Percentiles rank a stretch among this genome's conserved stretches.
Evolutionary conservation across 1,284 basidiomycete genomes (phyloP).

Genomic region (Entoloma clypeatum): DNA sequence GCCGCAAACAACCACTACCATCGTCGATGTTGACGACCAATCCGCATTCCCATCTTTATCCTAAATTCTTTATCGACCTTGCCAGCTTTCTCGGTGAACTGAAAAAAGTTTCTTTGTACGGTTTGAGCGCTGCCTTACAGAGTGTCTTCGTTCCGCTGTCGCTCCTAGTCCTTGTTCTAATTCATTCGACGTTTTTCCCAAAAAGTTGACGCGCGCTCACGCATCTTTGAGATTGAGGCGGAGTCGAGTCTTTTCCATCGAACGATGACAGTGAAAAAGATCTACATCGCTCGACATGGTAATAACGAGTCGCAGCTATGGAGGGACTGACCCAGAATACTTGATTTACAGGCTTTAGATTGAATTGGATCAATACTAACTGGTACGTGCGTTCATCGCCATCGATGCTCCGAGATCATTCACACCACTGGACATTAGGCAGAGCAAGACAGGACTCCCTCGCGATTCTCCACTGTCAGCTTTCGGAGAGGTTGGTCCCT

Average conservation of each 20-base stretch:
- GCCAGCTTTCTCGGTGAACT: slow-evolving; percentile 8
- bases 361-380: slow-evolving; percentile 64
- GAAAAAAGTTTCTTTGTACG: slow-evolving; percentile 15
- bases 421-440: slow-evolving; percentile 41
- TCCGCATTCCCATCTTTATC: slow-evolving; percentile 81
- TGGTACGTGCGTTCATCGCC: slow-evolving; percentile 44
- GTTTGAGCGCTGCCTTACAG: slow-evolving; percentile 12
- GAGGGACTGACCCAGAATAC: slow-evolving; percentile 1
- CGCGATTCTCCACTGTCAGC: slow-evolving; percentile 78
- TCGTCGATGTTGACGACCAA: slow-evolving; percentile 72
- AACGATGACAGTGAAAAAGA: slow-evolving; percentile 53
- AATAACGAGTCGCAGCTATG: slow-evolving; percentile 16
- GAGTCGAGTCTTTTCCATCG: slow-evolving; percentile 16
- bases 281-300: slow-evolving; percentile 83
- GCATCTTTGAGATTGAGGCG: too few species aligned
- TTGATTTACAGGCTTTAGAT: slow-evolving; percentile 54
- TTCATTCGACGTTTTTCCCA: slow-evolving; percentile 21
- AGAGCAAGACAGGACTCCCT: slow-evolving; percentile 65
- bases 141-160: slow-evolving; percentile 11
- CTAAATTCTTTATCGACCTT: slow-evolving; percentile 28
- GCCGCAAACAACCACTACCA: slow-evolving; percentile 27
- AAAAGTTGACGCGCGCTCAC: too few species aligned
- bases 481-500: slow-evolving; percentile 55
- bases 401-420: slow-evolving; percentile 1
- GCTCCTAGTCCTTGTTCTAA: slow-evolving; percentile 15